Percentiles rank a stretch among this genome's conserved stretches.
phyloP scores from a whole-genome alignment of 805 yeast species.

The Saccharomyces mikatae region DNA sequence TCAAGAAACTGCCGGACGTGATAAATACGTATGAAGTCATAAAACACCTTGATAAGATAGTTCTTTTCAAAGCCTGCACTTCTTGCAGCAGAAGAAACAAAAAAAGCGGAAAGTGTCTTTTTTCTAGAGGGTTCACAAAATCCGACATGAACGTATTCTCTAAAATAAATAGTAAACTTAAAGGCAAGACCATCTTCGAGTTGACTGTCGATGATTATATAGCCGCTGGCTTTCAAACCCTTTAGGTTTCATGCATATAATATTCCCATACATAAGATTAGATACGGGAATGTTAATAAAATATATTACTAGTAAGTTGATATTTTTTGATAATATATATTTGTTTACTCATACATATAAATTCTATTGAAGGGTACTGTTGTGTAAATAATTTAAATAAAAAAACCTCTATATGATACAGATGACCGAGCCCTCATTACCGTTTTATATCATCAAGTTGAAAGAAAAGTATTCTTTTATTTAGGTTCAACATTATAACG shows the following conservation, averaged over 20 bases:
- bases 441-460: neutral
- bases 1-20: constrained; percentile 5
- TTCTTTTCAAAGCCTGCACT: constrained; percentile 47
- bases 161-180: constrained; percentile 22
- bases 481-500: constrained; percentile 75
- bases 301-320: constrained; percentile 10
- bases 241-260: neutral
- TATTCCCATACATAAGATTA: neutral
- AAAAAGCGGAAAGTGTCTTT: constrained; percentile 37
- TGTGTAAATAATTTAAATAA: neutral
- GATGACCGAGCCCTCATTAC: neutral
- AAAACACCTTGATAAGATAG: constrained; percentile 28
- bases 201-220: constrained; percentile 11
- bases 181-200: constrained; percentile 7
- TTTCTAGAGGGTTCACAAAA: constrained; percentile 60
- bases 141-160: constrained; percentile 43
- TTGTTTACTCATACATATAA: neutral
- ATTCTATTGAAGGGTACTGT: neutral
- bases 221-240: constrained; percentile 3
- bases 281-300: neutral
- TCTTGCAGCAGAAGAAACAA: constrained; percentile 36
- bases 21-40: constrained; percentile 7
- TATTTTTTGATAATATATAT: neutral
- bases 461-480: constrained; percentile 11
- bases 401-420: neutral